These are phyloP conservation scores for Phytophthora sojae DNA, from an alignment of 352 stramenopile species.

Conservation along the genomic window DNA sequence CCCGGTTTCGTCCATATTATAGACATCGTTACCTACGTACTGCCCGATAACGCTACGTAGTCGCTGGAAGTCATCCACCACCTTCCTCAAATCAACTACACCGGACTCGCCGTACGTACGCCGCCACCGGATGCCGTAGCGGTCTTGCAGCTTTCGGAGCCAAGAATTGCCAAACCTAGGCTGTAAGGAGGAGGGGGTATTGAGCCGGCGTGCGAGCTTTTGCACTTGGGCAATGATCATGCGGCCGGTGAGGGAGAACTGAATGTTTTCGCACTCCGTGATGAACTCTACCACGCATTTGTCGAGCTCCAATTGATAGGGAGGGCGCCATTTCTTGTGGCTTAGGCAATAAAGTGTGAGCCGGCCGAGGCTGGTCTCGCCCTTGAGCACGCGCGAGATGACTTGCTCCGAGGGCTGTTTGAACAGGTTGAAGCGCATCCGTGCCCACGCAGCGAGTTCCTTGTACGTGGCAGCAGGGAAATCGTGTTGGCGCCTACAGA, in stretches of 20 bases:
- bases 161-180: not conserved
- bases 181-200: not conserved
- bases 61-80: not conserved
- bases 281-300: slow-evolving; percentile 10
- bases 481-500: not conserved
- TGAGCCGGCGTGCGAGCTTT: not conserved
- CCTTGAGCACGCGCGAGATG: slow-evolving; percentile 4
- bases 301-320: slow-evolving; percentile 10
- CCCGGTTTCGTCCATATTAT: too few relatives aligned
- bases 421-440: not conserved
- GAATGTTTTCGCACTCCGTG: not conserved
- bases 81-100: not conserved
- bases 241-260: not conserved
- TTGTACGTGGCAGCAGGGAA: not conserved
- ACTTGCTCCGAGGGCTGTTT: slow-evolving; percentile 8
- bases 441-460: not conserved
- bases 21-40: not conserved
- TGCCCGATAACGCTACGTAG: not conserved
- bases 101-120: slow-evolving; percentile 8
- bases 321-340: not conserved
- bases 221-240: slow-evolving; percentile 4
- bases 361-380: not conserved
- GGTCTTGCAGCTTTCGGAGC: slow-evolving; percentile 1
- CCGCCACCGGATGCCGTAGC: slow-evolving; percentile 6
- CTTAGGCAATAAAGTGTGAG: not conserved